Base-by-base conservation (phyloP, 1,284 basidiomycete genomes). In the Ustilago nuda region DNA sequence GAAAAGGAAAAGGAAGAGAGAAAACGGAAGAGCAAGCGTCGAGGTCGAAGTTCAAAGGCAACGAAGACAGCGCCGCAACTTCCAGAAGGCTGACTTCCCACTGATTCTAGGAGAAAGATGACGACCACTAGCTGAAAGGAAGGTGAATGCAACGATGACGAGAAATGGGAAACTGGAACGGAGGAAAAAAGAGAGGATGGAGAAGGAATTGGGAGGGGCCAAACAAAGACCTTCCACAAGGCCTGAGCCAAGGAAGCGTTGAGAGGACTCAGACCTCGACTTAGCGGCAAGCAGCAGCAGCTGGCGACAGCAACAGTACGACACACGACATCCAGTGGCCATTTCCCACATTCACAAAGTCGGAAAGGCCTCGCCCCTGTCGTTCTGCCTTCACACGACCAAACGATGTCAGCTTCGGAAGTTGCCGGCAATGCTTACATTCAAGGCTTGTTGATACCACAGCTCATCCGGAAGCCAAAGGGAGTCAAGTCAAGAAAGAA, bases 71-170 rank as follows among this genome's bases (percentile, higher is more conserved):
- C 11, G 62, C 48, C 39, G 48, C 61, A 13, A 50, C 32, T 51
- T 56, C 7, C 23, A 17, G n/a, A 17, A 39, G 48, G 58, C 63
- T 33, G 45, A 46, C 52, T 65, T 65, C 39, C 50, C 55, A 58
- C 41, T 50, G 19, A 33, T 7, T 58, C 55, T 53, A 58, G 56
- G 56, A 46, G 62, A 53, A 55, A 48, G 27, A 56, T 13, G 45
- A 56, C n/a, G 41, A 35, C 52, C n/a, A 33, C 23, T 17, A 32
- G 15, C 35, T 54, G 52, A 54, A 11, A 37, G 48, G 48, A 17
- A 11, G 52, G 33, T 32, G 36, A 37, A 36, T 15, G 39, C 37
- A 33, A 37, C 11, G 48, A 41, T 19, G 39, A 43, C 13, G 32
- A 55, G 36, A n/a, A 11, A 32, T 3, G 19, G 30, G 41, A 45